Conservation (phyloP, 2,329 filamentous ascomycete species). For the Conoideocrella luteorostrata region DNA sequence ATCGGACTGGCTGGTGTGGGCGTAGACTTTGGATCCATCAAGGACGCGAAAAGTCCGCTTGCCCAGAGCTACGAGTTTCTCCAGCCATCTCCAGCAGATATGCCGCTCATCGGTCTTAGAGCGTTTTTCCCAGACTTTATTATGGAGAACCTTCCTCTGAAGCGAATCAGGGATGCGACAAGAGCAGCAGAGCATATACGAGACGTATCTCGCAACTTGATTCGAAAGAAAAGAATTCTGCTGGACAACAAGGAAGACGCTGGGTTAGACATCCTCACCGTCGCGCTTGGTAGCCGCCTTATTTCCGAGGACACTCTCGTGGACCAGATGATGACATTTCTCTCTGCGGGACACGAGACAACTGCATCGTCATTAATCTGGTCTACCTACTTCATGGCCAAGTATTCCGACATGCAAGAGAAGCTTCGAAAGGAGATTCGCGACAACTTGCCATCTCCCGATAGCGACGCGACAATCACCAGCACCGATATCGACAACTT, state of each 20-base stretch:
- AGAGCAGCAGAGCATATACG: constrained; percentile 22
- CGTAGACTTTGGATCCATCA: constrained; percentile 25
- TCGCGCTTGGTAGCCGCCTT: constrained; percentile 21
- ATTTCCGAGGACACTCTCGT: constrained; percentile 33
- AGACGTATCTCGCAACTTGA: constrained; percentile 14
- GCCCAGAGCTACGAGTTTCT: constrained; percentile 26
- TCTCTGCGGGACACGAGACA: constrained; percentile 37
- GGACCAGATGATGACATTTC: constrained; percentile 36
- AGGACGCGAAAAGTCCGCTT: constrained; percentile 26
- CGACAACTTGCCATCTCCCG: constrained; percentile 23
- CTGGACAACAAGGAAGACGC: constrained; percentile 18
- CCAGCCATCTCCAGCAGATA: constrained; percentile 10
- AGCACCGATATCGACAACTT: constrained; percentile 9
- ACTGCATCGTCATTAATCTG: constrained; percentile 35
- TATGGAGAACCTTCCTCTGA: constrained; percentile 9
- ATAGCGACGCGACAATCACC: constrained; percentile 15
- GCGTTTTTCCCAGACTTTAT: constrained; percentile 10
- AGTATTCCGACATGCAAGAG: constrained; percentile 29
- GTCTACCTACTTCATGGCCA: constrained; percentile 32
- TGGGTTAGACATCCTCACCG: constrained; percentile 30
- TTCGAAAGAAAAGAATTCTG: constrained; percentile 2
- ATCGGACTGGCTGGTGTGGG: constrained; percentile 28
- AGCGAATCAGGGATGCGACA: constrained; percentile 3
- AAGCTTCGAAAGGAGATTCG: constrained; percentile 33
- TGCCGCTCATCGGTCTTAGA: constrained; percentile 8